Conservation (phyloP, 106 monocot genomes). For the Allium cepa region DNA sequence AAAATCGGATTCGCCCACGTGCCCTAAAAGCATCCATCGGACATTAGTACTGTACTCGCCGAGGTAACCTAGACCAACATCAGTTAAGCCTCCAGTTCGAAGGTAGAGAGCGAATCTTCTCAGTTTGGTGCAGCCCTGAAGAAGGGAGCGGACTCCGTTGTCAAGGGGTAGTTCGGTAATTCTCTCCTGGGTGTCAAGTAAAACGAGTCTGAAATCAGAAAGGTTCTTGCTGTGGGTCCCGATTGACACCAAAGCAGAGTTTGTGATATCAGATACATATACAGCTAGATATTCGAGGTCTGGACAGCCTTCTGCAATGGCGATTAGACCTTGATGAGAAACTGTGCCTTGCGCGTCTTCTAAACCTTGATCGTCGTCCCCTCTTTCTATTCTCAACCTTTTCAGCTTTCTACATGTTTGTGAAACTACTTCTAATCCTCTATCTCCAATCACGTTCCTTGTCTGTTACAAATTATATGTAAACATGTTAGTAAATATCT, state of each 20-base stretch:
- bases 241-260: conserved; percentile 63
- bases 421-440: conserved; percentile 68
- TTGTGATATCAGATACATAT: conserved; percentile 84
- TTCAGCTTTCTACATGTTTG: conserved; percentile 60
- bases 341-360: conserved; percentile 90
- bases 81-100: conserved; percentile 68
- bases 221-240: conserved; percentile 66
- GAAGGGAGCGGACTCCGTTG: conserved; percentile 67
- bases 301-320: conserved; percentile 63
- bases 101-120: conserved; percentile 80
- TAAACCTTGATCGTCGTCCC: conserved; percentile 75
- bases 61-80: conserved; percentile 62
- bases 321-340: conserved; percentile 63
- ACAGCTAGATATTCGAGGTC: conserved; percentile 78
- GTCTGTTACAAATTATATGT: conserved; percentile 27
- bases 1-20: conserved; percentile 55
- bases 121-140: conserved; percentile 71
- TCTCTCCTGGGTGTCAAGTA: conserved; percentile 55
- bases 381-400: conserved; percentile 82
- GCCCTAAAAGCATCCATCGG: conserved; percentile 74
- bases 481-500: background rate
- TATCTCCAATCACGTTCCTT: conserved; percentile 83
- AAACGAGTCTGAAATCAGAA: conserved; percentile 76
- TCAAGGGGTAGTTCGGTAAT: conserved; percentile 79
- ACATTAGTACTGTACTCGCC: conserved; percentile 54